Evolutionary conservation across 495 filamentous ascomycete species (phyloP), one percentile per base, ranked within the genome.

Genomic region (Letharia columbiana): DNA sequence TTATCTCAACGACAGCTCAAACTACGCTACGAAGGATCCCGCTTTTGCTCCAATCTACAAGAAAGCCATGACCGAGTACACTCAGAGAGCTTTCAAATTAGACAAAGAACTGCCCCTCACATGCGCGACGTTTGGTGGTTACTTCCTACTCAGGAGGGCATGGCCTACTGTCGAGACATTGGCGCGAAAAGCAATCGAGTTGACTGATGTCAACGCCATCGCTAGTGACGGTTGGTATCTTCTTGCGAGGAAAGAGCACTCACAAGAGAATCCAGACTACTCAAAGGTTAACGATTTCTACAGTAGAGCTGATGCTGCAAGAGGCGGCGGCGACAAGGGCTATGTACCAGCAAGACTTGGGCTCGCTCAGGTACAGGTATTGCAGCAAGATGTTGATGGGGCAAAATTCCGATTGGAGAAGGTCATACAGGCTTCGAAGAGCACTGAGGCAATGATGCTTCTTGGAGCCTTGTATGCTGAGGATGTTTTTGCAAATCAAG

Each of bases 211-310:
- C 67, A 92, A 95, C 75, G 88, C 90, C 17, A 90, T 98, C 73
- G 92, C 92, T 3, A 96, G 91, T 74, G 94, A 98, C 71, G 94
- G 93, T 31, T 97, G 91, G 91, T 98, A 96, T 76, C 77, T 96
- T 6, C 85, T 98, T 18, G 94, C 90, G 17, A 82, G 92, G 56
- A 96, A 95, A 72, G 87, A 90, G 67, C 94, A 98, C 75, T 90
- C 89, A 50, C 80, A 82, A 67, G 77, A 79, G 39, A 75, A 75
- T 28, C 83, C 85, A 33, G 86, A 96, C 61, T 71, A 81, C 31
- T 76, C 86, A 15, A 85, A 82, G 52, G 92, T 94, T 9, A 80
- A 78, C 15, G 90, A 95, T 63, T 94, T 85, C 73, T 98, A 98
- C 75, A 82, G 84, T 47, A 86, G 89, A 66, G 90, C 95, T 3